These are phyloP conservation scores for Arthrobotrys sinensis DNA, from an alignment of 2,329 filamentous ascomycete species.

Conservation along the genomic window DNA sequence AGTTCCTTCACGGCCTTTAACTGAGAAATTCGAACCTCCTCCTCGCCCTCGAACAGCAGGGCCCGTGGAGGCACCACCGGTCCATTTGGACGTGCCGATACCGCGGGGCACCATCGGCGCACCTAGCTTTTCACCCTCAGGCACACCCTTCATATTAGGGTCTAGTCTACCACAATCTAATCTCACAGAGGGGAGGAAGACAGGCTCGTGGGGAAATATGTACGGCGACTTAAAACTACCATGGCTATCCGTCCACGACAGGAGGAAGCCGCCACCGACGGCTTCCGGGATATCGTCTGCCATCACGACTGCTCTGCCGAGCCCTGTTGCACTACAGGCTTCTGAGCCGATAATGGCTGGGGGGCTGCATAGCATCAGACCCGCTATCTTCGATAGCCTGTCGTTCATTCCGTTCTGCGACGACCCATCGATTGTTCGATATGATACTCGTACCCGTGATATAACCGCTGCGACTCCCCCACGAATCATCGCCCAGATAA, in stretches of 20 bases:
- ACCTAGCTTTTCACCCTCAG: conserved; percentile 65
- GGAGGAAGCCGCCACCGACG: conserved; percentile 60
- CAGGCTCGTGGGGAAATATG: conserved; percentile 63
- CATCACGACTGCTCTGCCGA: conserved; percentile 68
- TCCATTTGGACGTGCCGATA: conserved; percentile 65
- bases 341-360: conserved; percentile 71
- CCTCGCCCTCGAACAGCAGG: conserved; percentile 64
- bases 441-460: conserved; percentile 78
- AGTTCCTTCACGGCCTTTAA: conserved; percentile 53
- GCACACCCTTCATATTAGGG: conserved; percentile 65
- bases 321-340: conserved; percentile 66
- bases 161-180: conserved; percentile 64
- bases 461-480: conserved; percentile 92
- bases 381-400: conserved; percentile 85
- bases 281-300: conserved; percentile 62
- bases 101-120: conserved; percentile 65
- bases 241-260: conserved; percentile 61
- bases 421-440: conserved; percentile 84
- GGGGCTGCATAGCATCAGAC: conserved; percentile 74
- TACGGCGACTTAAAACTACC: conserved; percentile 63
- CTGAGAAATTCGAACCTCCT: conserved; percentile 60
- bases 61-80: conserved; percentile 61
- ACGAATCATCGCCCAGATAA: conserved; percentile 94
- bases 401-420: conserved; percentile 85
- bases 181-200: conserved; percentile 63